Base-by-base conservation (phyloP, 768 basidiomycete genomes). In the Suillus luteus region DNA sequence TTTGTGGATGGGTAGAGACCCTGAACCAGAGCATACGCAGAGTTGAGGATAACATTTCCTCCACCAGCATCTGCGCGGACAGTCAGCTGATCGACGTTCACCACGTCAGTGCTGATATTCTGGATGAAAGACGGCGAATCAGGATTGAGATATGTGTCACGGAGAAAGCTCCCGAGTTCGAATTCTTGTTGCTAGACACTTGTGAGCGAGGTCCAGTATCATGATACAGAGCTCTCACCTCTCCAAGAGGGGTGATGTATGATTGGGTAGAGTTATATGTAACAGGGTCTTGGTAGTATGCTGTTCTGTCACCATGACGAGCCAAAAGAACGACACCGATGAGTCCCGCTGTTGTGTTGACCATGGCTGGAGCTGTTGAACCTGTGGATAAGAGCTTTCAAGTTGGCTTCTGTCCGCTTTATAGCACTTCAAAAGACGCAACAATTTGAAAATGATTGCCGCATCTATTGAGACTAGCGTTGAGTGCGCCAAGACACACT, bases 11-110 rank as follows among this genome's bases (percentile, higher is more conserved):
- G 93, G 81, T 89, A 93, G 58, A 95, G 81, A 41, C 93, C 92
- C 72, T 95, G 94, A 48, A 93, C 82, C 44, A 93, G 78, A 15
- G 93, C 92, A 65, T 89, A 88, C 19, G 92, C 87, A 9, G 90
- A 90, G 81, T 95, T 91, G 76, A 91, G 89, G 67, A 92, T 91
- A 54, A 89, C 87, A 27, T 86, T 82, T 59, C 92, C 92, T 75
- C 87, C 87, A 52, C 92, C 92, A 57, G 87, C 86, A 76, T 94
- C 93, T 70, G 90, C 91, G 65, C 87, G 87, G 61, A 90, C 83
- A 67, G 85, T 86, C 64, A 94, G 81, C 74, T 92, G 84, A 67
- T 79, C 82, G 68, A 89, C 83, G 77, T 90, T 81, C 35, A 85
- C 89, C 60, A 92, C 77, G 71, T 90, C 85, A 41, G 82, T 79